A percentile compares a stretch with the other conserved stretches of the same genome.
phyloP scores from a whole-genome alignment of 148 eudicot genomes.

The Vaccinium vitisidaea region DNA sequence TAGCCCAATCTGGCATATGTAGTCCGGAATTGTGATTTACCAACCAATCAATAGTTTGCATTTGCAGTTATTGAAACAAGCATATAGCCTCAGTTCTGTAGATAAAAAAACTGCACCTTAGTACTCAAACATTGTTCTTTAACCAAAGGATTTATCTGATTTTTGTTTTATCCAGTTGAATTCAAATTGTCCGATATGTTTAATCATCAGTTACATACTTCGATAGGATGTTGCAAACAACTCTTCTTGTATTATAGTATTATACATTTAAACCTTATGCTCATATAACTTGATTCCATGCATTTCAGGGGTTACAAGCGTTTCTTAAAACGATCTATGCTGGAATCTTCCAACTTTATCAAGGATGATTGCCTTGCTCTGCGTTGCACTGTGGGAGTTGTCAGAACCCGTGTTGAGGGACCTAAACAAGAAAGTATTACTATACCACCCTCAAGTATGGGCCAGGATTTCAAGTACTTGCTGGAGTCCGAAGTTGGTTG shows the following conservation, averaged over 20 bases:
- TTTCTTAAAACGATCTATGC: constrained; percentile 54
- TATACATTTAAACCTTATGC: not conserved
- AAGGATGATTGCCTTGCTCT: constrained; percentile 67
- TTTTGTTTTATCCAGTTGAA: not conserved
- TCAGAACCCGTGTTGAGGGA: constrained; percentile 73
- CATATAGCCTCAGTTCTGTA: not conserved
- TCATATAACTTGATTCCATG: constrained; percentile 9
- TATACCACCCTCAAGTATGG: constrained; percentile 76
- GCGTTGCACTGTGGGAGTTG: constrained; percentile 92
- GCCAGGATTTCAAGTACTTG: constrained; percentile 48
- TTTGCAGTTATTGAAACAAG: not conserved
- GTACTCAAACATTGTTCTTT: not conserved
- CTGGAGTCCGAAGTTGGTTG: constrained; percentile 66
- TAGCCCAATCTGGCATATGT: not conserved
- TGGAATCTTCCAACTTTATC: constrained; percentile 73
- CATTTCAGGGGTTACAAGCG: constrained; percentile 94
- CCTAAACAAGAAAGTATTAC: constrained; percentile 56
- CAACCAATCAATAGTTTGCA: not conserved
- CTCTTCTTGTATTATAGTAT: no score
- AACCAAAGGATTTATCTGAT: not conserved
- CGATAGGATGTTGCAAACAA: not conserved
- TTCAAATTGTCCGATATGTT: not conserved
- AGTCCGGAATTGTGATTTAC: not conserved
- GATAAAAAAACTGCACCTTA: not conserved
- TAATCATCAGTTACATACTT: not conserved